Percentiles rank a stretch among this genome's conserved stretches.
phyloP scores from a whole-genome alignment of 441 rosid genomes.

The Pelargonium myrrhifolium region DNA sequence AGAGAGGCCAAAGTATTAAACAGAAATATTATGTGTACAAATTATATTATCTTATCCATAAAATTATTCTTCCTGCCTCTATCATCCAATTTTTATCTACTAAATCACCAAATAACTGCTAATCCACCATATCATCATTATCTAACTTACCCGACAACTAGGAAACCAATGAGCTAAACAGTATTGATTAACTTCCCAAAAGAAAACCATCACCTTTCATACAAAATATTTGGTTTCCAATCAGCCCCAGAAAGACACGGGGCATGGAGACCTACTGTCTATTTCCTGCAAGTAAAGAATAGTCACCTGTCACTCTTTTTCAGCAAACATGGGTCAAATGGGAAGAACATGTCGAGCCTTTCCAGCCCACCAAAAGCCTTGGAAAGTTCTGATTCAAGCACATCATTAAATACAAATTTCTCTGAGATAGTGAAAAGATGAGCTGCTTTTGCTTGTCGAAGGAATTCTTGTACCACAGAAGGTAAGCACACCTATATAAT shows the following conservation, averaged over 20 bases:
- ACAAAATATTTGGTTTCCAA: not conserved
- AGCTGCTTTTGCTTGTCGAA: slow-evolving; percentile 74
- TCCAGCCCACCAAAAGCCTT: slow-evolving; percentile 70
- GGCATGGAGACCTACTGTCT: not conserved
- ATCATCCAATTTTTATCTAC: not conserved
- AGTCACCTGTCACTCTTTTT: slow-evolving; percentile 55
- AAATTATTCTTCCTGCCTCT: not conserved
- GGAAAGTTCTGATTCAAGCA: slow-evolving; percentile 58
- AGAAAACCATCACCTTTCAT: not conserved
- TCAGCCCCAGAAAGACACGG: not conserved
- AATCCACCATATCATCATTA: not conserved
- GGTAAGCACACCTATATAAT: slow-evolving; percentile 69
- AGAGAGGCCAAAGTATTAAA: not conserved
- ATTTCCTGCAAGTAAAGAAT: slow-evolving; percentile 2
- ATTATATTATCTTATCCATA: not conserved
- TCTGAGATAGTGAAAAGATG: slow-evolving; percentile 43
- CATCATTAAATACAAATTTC: slow-evolving; percentile 41
- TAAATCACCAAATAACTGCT: not conserved
- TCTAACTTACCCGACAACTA: too few species aligned
- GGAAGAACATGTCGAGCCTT: slow-evolving; percentile 86
- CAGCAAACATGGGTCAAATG: slow-evolving; percentile 84
- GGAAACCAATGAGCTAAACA: not conserved
- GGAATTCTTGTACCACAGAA: slow-evolving; percentile 72
- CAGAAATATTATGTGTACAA: slow-evolving; percentile 8
- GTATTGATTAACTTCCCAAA: not conserved